phyloP scores from a whole-genome alignment of 2,329 filamentous ascomycete species.

The Dactylellina drechsleri region DNA sequence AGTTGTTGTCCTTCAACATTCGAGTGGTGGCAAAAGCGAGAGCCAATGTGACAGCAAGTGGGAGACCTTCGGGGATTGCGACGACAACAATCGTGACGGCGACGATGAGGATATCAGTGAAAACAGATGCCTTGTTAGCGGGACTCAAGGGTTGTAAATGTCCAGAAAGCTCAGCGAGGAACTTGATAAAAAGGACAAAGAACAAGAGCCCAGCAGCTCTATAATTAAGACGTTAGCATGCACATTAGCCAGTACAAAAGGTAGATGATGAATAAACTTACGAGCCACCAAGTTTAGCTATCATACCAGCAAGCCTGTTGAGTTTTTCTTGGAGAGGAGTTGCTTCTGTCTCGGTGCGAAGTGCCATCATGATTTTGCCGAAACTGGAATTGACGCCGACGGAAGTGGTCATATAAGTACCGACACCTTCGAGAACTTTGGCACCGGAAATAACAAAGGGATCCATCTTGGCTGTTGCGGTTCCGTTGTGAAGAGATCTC shows the following conservation, averaged over 20 bases:
- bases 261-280: conserved; percentile 48
- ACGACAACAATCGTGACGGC: conserved; percentile 83
- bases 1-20: conserved; percentile 80
- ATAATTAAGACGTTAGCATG: conserved; percentile 45
- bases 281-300: conserved; percentile 78
- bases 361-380: conserved; percentile 77
- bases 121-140: conserved; percentile 80
- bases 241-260: not conserved
- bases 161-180: conserved; percentile 74
- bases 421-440: conserved; percentile 80
- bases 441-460: conserved; percentile 86
- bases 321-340: conserved; percentile 81
- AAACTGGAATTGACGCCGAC: conserved; percentile 79
- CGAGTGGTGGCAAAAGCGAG: conserved; percentile 79
- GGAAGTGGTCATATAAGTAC: conserved; percentile 78
- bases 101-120: conserved; percentile 79
- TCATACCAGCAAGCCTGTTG: conserved; percentile 78
- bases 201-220: conserved; percentile 81
- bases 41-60: conserved; percentile 79
- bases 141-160: conserved; percentile 65
- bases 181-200: conserved; percentile 85
- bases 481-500: conserved; percentile 73
- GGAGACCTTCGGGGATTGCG: conserved; percentile 80
- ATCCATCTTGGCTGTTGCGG: conserved; percentile 76
- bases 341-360: conserved; percentile 78